phyloP scores from a whole-genome alignment of 2,329 filamentous ascomycete genomes.

The Colletotrichum camelliae region DNA sequence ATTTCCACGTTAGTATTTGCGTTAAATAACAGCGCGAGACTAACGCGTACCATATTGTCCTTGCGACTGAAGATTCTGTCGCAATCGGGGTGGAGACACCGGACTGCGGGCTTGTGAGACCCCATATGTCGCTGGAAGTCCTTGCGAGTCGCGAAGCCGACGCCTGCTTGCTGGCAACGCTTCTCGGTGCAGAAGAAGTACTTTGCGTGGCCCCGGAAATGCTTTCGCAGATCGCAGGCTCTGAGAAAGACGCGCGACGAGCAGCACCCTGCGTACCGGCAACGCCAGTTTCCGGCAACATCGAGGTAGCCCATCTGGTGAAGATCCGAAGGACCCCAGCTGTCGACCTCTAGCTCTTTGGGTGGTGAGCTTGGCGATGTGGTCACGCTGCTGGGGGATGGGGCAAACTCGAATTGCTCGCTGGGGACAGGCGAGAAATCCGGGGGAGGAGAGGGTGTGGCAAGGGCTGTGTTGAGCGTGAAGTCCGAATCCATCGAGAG shows the following conservation, averaged over 20 bases:
- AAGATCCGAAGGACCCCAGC: neutral
- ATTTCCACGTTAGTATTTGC: neutral
- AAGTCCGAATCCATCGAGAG: neutral
- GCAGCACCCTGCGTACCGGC: constrained; percentile 6
- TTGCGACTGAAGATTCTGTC: constrained; percentile 15
- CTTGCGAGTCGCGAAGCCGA: constrained; percentile 13
- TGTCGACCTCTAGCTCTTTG: neutral
- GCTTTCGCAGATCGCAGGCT: constrained; percentile 12
- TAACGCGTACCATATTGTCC: constrained; percentile 10
- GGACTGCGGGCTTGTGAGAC: constrained; percentile 12
- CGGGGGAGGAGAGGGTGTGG: neutral
- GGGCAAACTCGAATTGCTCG: neutral
- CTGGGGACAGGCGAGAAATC: neutral
- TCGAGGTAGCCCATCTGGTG: constrained; percentile 16
- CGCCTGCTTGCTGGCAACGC: constrained; percentile 5
- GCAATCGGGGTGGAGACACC: constrained; percentile 8
- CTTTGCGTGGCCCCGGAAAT: constrained; percentile 13
- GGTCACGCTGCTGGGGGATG: neutral
- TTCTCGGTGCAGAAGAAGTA: constrained; percentile 19
- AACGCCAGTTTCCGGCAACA: constrained; percentile 13
- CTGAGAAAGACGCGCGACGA: constrained; percentile 11
- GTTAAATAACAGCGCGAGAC: neutral
- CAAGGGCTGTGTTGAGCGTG: neutral
- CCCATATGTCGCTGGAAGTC: constrained; percentile 18
- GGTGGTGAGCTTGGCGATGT: neutral